Evolutionary conservation across 1,284 basidiomycete genomes (phyloP).

Genomic region (Porodaedalea pini): DNA sequence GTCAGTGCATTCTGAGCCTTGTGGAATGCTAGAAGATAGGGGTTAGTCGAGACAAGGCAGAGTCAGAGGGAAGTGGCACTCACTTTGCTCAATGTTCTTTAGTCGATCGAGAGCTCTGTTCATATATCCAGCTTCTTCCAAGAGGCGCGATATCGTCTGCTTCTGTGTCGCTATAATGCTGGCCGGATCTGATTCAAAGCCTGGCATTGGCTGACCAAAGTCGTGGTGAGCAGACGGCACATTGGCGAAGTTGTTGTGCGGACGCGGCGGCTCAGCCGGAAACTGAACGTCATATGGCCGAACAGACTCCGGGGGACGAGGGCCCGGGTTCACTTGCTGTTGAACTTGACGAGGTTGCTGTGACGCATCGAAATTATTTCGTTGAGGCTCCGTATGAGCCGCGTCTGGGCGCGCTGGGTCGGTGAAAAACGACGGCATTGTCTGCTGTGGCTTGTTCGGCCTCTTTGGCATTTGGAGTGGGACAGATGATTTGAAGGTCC

Average conservation of each 20-base stretch:
- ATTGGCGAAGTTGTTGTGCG: not conserved
- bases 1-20: conserved; percentile 18
- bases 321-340: not conserved
- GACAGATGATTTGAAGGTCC: conserved; percentile 10
- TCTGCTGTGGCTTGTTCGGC: not conserved
- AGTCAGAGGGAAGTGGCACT: not conserved
- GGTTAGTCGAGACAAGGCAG: not conserved
- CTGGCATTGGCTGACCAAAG: not conserved
- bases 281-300: conserved; percentile 10
- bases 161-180: conserved; percentile 18
- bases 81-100: conserved; percentile 17
- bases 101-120: conserved; percentile 18
- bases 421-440: conserved; percentile 11
- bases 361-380: not conserved
- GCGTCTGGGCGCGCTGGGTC: conserved; percentile 2
- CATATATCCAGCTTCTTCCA: conserved; percentile 18
- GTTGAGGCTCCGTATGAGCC: conserved; percentile 4
- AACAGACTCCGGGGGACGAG: conserved; percentile 5
- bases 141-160: conserved; percentile 16
- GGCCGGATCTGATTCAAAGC: conserved; percentile 4
- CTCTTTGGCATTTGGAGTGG: conserved; percentile 7
- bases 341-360: not conserved
- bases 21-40: conserved; percentile 14
- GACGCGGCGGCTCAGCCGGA: not conserved
- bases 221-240: not conserved